Evolutionary conservation across 2,329 filamentous ascomycete genomes (phyloP).

Genomic region (Calonectria henricotiae): DNA sequence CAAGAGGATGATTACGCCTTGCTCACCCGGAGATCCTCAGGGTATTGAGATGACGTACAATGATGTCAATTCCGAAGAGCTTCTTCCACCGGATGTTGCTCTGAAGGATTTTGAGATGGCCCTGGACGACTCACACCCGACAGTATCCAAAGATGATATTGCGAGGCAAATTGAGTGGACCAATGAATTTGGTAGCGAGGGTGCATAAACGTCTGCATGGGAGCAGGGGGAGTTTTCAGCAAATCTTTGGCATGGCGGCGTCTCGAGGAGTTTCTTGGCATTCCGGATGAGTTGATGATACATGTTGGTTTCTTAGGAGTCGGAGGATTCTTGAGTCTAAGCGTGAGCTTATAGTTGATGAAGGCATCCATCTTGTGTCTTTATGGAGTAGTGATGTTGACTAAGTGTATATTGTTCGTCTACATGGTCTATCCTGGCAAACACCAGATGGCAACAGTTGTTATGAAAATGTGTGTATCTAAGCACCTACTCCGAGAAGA

Average conservation of each 20-base stretch:
- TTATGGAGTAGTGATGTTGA: slow-evolving; percentile 21
- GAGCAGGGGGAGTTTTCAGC: slow-evolving; percentile 38
- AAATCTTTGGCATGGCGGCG: slow-evolving; percentile 53
- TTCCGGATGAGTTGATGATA: slow-evolving; percentile 40
- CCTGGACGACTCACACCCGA: slow-evolving; percentile 89
- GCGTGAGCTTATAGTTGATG: slow-evolving; percentile 34
- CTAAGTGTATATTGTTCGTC: slow-evolving; percentile 13
- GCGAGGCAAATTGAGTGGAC: slow-evolving; percentile 93
- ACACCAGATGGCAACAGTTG: not conserved
- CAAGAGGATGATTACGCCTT: slow-evolving; percentile 83
- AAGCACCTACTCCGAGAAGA: slow-evolving; percentile 2
- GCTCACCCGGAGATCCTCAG: slow-evolving; percentile 90
- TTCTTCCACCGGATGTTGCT: slow-evolving; percentile 88
- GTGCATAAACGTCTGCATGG: slow-evolving; percentile 62
- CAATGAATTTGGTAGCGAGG: slow-evolving; percentile 94
- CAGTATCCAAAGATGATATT: slow-evolving; percentile 90
- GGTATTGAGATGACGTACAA: slow-evolving; percentile 96
- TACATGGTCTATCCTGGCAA: not conserved
- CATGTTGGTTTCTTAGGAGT: slow-evolving; percentile 39
- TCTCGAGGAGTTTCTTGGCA: slow-evolving; percentile 53
- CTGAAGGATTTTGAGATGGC: slow-evolving; percentile 96
- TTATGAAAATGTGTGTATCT: not conserved
- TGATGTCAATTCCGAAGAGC: slow-evolving; percentile 85
- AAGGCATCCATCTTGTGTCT: slow-evolving; percentile 23
- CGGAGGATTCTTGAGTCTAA: slow-evolving; percentile 35